Evolutionary conservation across 2,329 filamentous ascomycete species (phyloP).

Genomic region (Byssothecium circinans): DNA sequence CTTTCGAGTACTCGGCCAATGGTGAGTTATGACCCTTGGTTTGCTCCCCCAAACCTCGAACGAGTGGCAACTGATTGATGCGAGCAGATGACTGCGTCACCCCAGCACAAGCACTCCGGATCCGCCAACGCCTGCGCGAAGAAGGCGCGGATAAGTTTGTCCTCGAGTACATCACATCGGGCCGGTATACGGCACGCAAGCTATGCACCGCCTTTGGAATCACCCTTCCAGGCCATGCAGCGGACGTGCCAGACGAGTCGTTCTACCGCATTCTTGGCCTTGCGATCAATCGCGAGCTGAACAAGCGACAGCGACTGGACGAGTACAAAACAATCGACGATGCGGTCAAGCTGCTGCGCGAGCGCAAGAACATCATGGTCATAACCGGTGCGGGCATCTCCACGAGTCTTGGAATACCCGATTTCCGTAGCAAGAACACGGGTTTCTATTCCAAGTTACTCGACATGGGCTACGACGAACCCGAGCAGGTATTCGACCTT

Average conservation of each 20-base stretch:
- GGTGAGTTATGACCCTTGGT: slow-evolving; percentile 14
- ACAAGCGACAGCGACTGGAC: slow-evolving; percentile 75
- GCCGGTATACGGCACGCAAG: slow-evolving; percentile 75
- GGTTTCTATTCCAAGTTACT: slow-evolving; percentile 86
- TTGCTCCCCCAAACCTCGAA: background rate
- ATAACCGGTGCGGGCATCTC: slow-evolving; percentile 96
- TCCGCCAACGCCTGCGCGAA: slow-evolving; percentile 70
- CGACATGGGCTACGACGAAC: slow-evolving; percentile 76
- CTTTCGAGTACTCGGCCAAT: slow-evolving; percentile 30
- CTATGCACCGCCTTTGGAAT: slow-evolving; percentile 85
- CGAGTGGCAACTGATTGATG: slow-evolving; percentile 18
- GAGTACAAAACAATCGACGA: slow-evolving; percentile 87
- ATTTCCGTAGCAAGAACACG: slow-evolving; percentile 91
- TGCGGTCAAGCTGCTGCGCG: slow-evolving; percentile 74
- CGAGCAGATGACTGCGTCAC: slow-evolving; percentile 35
- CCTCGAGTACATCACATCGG: slow-evolving; percentile 56
- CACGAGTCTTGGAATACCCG: slow-evolving; percentile 92
- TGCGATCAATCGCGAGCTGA: slow-evolving; percentile 77
- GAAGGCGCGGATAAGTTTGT: slow-evolving; percentile 80
- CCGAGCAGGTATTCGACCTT: slow-evolving; percentile 96
- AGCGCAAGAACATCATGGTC: slow-evolving; percentile 82
- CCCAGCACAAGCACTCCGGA: slow-evolving; percentile 62
- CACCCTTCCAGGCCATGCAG: slow-evolving; percentile 70
- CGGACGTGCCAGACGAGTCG: slow-evolving; percentile 70
- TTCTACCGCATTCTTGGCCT: slow-evolving; percentile 76